Base-by-base conservation (phyloP, 1,284 basidiomycete genomes). In the Pterula multifida region DNA sequence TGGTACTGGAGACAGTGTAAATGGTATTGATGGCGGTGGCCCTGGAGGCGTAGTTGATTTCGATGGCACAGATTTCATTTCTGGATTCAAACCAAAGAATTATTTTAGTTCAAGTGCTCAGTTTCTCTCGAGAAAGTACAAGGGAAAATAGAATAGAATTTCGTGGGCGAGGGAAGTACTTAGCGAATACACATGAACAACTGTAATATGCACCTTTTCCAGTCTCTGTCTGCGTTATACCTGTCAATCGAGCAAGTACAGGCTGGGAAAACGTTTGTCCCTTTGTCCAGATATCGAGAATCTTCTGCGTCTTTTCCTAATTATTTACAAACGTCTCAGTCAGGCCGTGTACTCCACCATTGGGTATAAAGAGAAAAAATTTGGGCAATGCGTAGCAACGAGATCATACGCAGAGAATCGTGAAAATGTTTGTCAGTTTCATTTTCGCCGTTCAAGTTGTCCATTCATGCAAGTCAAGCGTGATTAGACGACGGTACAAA, bases 251-350 rank as follows among this genome's bases (percentile, higher is more conserved):
- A 54, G 76, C 69, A 60, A 90, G 68, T 57, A 86, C 76, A 57
- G 72, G 62, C 57, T 80, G 62, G 52, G 89, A 82, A 68, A 96
- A 96, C 46, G 92, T 93, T 66, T 72, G 78, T 54, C 80, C 79
- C 67, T 91, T 93, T 61, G 75, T 76, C 92, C 92, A 96, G 60
- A 96, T 95, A 67, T 95, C 93, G 67, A 92, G 77, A 61, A 96
- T 81, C 69, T 95, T 96, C 73, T 85, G 85, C 48, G 87, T 78
- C 69, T 96, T 96, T 72, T 95, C 93, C 92, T 96, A 25, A 73
- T 65, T 60, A 61, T 58, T 56, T 55, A 65, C 61, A 60, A 62
- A 59, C 50, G 58, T 54, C 58, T 61, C 58, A 68, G 68, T 70
- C 60, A 73, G 74, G 66, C 57, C 50, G 54, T 50, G 53, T 61